phyloP scores from a whole-genome alignment of 257 asterid genomes.

The Agastache rugosa region DNA sequence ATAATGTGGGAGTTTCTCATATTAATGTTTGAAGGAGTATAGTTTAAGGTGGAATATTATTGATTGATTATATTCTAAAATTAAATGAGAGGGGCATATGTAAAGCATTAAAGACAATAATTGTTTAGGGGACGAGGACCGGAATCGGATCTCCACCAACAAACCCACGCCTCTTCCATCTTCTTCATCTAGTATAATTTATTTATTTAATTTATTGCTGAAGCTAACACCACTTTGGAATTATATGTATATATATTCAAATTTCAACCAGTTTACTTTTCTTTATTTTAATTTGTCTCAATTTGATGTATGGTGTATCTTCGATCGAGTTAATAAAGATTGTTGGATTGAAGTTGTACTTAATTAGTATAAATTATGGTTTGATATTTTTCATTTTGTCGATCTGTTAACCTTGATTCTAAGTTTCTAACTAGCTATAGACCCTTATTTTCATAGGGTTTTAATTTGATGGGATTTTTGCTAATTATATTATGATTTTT shows the following conservation, averaged over 20 bases:
- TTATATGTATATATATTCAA: neutral
- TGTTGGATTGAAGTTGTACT: neutral
- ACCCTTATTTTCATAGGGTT: too few relatives aligned
- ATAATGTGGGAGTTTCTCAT: too few relatives aligned
- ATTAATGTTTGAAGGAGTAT: too few relatives aligned
- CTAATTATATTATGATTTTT: too few relatives aligned
- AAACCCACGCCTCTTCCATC: conserved; percentile 4
- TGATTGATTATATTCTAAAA: neutral
- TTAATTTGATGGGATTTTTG: too few relatives aligned
- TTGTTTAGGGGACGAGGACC: neutral
- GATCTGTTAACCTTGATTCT: too few relatives aligned
- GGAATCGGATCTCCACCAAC: conserved; percentile 2
- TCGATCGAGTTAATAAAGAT: neutral
- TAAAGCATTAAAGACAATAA: neutral
- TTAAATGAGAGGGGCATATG: neutral
- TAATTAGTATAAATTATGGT: neutral
- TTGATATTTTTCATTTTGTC: neutral
- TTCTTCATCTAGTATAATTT: neutral
- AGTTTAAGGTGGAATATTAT: neutral
- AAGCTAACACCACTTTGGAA: neutral
- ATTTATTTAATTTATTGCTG: neutral
- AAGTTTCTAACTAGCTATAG: too few relatives aligned
- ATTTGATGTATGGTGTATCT: neutral
- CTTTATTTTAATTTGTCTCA: neutral
- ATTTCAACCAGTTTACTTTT: neutral